A percentile compares a stretch with the other conserved stretches of the same genome.
These are phyloP conservation scores for Hypericum androsaemum DNA, from an alignment of 345 rosid species.

Conservation along the genomic window DNA sequence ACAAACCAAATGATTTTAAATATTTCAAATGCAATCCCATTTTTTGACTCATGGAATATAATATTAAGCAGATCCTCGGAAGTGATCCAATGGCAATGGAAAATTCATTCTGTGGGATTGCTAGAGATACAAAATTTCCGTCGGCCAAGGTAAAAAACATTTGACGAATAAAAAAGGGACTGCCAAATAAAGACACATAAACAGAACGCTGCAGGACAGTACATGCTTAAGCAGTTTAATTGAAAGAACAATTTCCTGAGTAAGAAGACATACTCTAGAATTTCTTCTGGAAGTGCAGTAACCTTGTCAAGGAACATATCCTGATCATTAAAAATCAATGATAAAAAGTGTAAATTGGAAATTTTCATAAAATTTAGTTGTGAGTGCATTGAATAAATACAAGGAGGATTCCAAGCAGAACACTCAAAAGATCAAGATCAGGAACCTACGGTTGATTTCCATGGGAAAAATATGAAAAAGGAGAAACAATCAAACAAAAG, in stretches of 20 bases:
- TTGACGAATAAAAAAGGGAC: not conserved
- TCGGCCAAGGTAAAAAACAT: not conserved
- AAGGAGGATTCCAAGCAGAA: no score
- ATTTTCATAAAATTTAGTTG: constrained; percentile 4
- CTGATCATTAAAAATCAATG: constrained; percentile 32
- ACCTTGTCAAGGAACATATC: constrained; percentile 57
- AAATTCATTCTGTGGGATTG: no score
- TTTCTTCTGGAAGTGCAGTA: constrained; percentile 33
- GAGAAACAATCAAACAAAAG: no score
- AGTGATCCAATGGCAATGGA: no score
- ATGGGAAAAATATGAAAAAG: no score
- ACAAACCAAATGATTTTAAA: no score
- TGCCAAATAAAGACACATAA: not conserved
- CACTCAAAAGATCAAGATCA: no score
- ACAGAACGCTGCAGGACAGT: not conserved
- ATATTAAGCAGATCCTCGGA: no score
- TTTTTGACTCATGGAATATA: no score
- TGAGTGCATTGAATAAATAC: no score
- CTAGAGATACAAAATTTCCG: not conserved
- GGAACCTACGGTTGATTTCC: no score
- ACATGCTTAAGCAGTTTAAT: not conserved
- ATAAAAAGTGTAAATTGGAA: not conserved
- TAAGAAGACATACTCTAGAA: constrained; percentile 39
- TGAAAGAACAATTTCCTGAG: not conserved
- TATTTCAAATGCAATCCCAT: no score